Percentiles rank a stretch among this genome's conserved stretches.
These are phyloP conservation scores for Vinca minor DNA, from an alignment of 257 asterid genomes.

Conservation along the genomic window DNA sequence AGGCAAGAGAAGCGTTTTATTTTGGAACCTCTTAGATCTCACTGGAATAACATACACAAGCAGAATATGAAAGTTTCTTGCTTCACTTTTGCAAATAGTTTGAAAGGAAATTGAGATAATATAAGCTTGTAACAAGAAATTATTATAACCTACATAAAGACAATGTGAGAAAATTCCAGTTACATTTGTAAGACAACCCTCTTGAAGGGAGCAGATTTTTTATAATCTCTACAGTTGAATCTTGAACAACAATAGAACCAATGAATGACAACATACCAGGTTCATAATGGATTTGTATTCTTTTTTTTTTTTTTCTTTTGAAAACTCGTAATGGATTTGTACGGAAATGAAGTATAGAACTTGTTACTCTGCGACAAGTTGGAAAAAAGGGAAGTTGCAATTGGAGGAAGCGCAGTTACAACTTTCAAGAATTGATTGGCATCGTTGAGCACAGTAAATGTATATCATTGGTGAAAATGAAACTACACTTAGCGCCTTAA, in stretches of 20 bases:
- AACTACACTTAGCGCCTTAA: not conserved
- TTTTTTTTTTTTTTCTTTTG: too few species aligned
- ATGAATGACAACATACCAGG: not conserved
- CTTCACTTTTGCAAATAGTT: not conserved
- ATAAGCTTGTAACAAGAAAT: not conserved
- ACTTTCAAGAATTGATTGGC: not conserved
- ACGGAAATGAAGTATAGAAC: not conserved
- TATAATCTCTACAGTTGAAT: not conserved
- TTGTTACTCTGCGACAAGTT: not conserved
- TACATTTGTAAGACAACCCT: not conserved
- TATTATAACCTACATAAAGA: not conserved
- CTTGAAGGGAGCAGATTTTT: too few species aligned
- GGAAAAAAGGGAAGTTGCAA: not conserved
- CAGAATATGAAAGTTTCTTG: not conserved
- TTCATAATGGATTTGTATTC: not conserved
- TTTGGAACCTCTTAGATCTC: not conserved
- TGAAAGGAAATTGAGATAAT: not conserved
- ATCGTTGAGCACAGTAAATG: not conserved
- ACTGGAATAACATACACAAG: not conserved
- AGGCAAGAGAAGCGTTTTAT: not conserved
- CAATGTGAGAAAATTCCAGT: not conserved
- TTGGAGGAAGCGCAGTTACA: not conserved
- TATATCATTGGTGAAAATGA: not conserved
- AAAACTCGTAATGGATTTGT: too few species aligned
- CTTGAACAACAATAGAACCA: not conserved